phyloP scores from a whole-genome alignment of 257 asterid species.

The Parsonsia alboflavescens region DNA sequence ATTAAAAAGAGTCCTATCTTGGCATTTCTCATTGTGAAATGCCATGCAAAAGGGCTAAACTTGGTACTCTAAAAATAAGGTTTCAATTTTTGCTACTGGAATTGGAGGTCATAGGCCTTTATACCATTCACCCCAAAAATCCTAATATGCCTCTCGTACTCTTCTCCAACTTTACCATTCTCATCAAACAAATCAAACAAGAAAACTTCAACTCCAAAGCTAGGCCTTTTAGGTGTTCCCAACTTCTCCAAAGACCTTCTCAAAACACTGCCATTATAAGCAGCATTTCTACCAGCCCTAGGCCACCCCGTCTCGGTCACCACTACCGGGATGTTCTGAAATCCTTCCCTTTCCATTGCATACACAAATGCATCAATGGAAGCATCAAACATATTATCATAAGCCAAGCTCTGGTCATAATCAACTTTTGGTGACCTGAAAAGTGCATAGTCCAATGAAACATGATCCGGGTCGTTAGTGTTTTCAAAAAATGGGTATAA shows the following conservation, averaged over 20 bases:
- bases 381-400: constrained; percentile 58
- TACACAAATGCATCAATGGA: constrained; percentile 57
- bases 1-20: too few relatives aligned
- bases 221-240: constrained; percentile 74
- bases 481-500: constrained; percentile 60
- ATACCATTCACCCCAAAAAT: constrained; percentile 50
- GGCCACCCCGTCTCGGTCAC: constrained; percentile 91
- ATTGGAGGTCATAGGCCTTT: constrained; percentile 50
- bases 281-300: constrained; percentile 43
- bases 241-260: constrained; percentile 39
- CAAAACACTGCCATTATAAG: constrained; percentile 52
- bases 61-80: too few relatives aligned
- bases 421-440: constrained; percentile 39
- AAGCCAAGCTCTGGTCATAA: constrained; percentile 34
- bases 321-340: constrained; percentile 46
- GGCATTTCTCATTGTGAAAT: too few relatives aligned
- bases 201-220: constrained; percentile 58
- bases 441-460: constrained; percentile 42
- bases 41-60: too few relatives aligned
- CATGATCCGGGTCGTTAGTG: constrained; percentile 26
- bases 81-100: constrained; percentile 7
- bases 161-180: constrained; percentile 52
- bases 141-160: constrained; percentile 63
- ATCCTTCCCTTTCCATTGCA: constrained; percentile 77
- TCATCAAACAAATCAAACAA: constrained; percentile 76